Percentiles rank a stretch among this genome's conserved stretches.
phyloP scores from a whole-genome alignment of 2,329 filamentous ascomycete genomes.

The Diaporthe destruens region DNA sequence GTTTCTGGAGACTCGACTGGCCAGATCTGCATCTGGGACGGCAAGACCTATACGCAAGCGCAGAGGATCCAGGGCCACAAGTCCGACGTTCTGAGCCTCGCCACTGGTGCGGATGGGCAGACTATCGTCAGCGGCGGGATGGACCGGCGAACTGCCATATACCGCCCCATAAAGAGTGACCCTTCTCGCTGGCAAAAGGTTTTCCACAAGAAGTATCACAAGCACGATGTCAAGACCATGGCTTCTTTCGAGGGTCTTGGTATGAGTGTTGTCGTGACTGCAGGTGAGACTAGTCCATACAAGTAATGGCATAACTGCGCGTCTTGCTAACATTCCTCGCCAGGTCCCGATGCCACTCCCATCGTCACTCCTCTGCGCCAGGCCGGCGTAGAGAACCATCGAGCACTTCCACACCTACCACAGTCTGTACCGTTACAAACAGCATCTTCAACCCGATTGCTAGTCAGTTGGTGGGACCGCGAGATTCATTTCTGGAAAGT shows the following conservation, averaged over 20 bases:
- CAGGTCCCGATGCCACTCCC: conserved; percentile 87
- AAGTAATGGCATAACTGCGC: not conserved
- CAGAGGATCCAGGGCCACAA: conserved; percentile 90
- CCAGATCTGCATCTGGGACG: conserved; percentile 93
- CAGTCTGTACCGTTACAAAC: conserved; percentile 81
- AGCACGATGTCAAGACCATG: conserved; percentile 95
- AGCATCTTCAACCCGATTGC: conserved; percentile 77
- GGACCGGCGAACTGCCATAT: conserved; percentile 88
- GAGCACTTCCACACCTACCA: conserved; percentile 85
- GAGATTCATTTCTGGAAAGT: conserved; percentile 86
- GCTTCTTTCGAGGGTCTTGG: conserved; percentile 86
- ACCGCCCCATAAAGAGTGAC: conserved; percentile 74
- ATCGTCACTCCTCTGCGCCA: conserved; percentile 84
- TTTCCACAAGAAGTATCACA: conserved; percentile 88
- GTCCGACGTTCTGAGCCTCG: conserved; percentile 91
- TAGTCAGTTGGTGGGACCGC: conserved; percentile 93
- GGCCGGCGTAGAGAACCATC: conserved; percentile 83
- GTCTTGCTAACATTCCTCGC: conserved; percentile 49
- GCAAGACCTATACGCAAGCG: conserved; percentile 87
- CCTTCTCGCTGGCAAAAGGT: conserved; percentile 83
- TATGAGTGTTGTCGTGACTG: conserved; percentile 90
- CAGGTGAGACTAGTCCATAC: conserved; percentile 70
- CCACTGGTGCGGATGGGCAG: conserved; percentile 82
- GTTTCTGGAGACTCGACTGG: conserved; percentile 96
- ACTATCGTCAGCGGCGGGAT: conserved; percentile 91